Base-by-base conservation (phyloP, 352 stramenopile species). In the Pythium scleroteichum region DNA sequence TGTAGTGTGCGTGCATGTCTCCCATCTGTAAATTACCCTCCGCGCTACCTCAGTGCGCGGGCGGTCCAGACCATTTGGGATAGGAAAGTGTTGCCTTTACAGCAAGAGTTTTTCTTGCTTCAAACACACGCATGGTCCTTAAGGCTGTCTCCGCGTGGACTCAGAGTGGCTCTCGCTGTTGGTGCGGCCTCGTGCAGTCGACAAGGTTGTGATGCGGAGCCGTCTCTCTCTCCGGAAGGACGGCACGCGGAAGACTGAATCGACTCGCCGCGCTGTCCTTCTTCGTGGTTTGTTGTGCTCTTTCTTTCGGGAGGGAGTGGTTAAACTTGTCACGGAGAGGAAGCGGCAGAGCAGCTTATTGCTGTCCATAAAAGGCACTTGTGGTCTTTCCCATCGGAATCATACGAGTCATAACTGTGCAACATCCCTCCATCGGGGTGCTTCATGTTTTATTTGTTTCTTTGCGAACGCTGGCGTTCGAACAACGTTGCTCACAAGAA, bases 401-500 rank as follows among this genome's bases (percentile, higher is more conserved):
- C 85, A 94, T 94, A 94, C 85, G 85, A 94, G 85, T 94, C 85
- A 94, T 94, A 94, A 92, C 85, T 90, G 79, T 90, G 85, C 80
- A 88, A 94, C 85, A 94, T 88, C 66, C 52, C 41, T 38, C 33
- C 24, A n/a, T 69, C 49, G 35, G 47, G 46, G 48, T 12, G 19
- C 40, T 46, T 58, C 32, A 9, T 20, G 3, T 29, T 6, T 33
- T 24, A 33, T 19, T 33, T 8, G 44, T 19, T 50, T n/a, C 7
- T 35, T 10, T 35, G 29, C 29, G 5, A 10, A 35, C 5, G 5
- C 5, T 35, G 29, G 29, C 10, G 29, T 35, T 10, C 29, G 29
- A 35, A 35, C 29, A 35, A 35, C 10, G 29, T 5, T 35, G 29
- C 10, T 35, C 5, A 35, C 29, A 10, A 10, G 29, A n/a, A n/a